Evolutionary conservation across 345 rosid species (phyloP).

Genomic region (Bretschneidera sinensis): DNA sequence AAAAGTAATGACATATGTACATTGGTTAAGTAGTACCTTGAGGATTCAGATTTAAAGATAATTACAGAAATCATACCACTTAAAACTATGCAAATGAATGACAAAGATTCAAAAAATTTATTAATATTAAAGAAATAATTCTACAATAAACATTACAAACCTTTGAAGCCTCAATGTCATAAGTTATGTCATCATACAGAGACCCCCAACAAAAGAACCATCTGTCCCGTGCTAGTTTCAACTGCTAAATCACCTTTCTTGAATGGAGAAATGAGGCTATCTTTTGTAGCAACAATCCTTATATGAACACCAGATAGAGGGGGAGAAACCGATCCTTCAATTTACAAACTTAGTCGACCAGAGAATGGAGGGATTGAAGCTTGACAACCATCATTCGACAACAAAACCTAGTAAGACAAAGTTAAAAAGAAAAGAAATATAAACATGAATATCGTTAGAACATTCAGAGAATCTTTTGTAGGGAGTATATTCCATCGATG

Average conservation of each 20-base stretch:
- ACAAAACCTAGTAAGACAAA: conserved; percentile 49
- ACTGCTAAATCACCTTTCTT: conserved; percentile 57
- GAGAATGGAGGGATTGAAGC: conserved; percentile 58
- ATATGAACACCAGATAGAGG: conserved; percentile 67
- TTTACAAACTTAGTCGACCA: conserved; percentile 69
- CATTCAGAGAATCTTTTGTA: conserved; percentile 11
- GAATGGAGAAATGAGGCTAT: conserved; percentile 51
- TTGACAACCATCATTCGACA: conserved; percentile 76
- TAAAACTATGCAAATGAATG: background rate
- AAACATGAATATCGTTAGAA: conserved; percentile 5
- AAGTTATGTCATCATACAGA: conserved; percentile 73
- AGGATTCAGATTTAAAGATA: background rate
- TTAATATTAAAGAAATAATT: background rate
- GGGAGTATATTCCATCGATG: conserved; percentile 10
- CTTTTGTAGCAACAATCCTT: conserved; percentile 54
- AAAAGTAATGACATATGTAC: background rate
- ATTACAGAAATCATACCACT: background rate
- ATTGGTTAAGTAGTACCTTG: background rate
- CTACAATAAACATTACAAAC: conserved; percentile 29
- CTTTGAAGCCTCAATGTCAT: conserved; percentile 74
- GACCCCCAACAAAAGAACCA: conserved; percentile 85
- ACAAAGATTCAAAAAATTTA: no score
- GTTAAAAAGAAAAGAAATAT: conserved; percentile 2
- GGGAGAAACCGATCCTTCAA: conserved; percentile 82
- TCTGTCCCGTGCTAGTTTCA: conserved; percentile 67